Conservation (phyloP, 345 rosid species). For the Cardamine occulta region DNA sequence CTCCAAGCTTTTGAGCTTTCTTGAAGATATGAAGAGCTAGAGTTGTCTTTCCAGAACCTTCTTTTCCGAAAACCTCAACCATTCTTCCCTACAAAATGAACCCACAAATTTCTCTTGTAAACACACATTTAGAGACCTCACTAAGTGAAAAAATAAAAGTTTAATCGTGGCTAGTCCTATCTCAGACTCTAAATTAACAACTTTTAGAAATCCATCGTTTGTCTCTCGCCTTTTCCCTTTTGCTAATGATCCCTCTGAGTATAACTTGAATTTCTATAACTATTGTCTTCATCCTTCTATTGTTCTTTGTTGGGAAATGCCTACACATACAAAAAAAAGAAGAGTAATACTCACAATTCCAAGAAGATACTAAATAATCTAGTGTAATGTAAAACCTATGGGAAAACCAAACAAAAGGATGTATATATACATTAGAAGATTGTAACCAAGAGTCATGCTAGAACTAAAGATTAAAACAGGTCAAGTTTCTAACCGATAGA, state of each 20-base stretch:
- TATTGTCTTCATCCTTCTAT: conserved; percentile 48
- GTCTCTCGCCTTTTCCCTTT: conserved; percentile 52
- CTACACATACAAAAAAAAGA: conserved; percentile 14
- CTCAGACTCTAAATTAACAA: conserved; percentile 34
- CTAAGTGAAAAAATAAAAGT: background rate
- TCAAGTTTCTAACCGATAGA: conserved; percentile 35
- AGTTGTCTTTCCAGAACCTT: conserved; percentile 97
- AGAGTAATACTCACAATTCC: background rate
- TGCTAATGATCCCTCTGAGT: conserved; percentile 45
- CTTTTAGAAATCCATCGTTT: conserved; percentile 98
- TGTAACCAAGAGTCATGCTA: background rate
- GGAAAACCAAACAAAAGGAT: background rate
- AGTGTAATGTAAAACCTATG: background rate
- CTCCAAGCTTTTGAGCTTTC: conserved; percentile 97
- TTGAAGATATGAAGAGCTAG: conserved; percentile 91
- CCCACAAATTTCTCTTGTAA: conserved; percentile 23
- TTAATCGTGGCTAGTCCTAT: conserved; percentile 15
- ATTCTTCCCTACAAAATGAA: conserved; percentile 73
- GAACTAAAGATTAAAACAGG: no score
- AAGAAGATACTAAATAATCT: background rate
- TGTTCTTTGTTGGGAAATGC: conserved; percentile 53
- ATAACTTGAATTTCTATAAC: conserved; percentile 42
- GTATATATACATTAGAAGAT: background rate
- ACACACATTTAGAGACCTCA: conserved; percentile 12
- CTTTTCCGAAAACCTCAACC: conserved; percentile 87